These are phyloP conservation scores for Fistulinella cinereoalba DNA, from an alignment of 1,284 basidiomycete genomes.

Conservation along the genomic window DNA sequence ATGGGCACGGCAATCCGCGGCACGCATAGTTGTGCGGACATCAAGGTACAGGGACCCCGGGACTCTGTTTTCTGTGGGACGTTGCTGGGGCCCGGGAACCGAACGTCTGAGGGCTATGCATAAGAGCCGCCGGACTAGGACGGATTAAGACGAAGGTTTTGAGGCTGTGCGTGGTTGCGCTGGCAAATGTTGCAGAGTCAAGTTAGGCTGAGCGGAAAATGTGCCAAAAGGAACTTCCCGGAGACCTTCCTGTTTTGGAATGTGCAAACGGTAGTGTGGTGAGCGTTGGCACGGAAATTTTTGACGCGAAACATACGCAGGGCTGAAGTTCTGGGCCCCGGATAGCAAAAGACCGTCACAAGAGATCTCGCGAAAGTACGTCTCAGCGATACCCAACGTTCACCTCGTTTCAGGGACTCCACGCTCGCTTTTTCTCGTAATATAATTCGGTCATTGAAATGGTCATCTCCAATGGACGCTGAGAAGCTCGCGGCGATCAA, in stretches of 20 bases:
- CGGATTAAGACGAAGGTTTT: not conserved
- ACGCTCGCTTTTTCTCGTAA: constrained; percentile 33
- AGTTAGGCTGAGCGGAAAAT: not conserved
- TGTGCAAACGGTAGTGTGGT: not conserved
- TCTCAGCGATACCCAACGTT: constrained; percentile 11
- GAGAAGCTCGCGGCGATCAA: constrained; percentile 46
- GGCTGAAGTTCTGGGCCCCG: constrained; percentile 5
- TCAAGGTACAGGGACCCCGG: constrained; percentile 24
- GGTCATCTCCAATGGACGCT: constrained; percentile 33
- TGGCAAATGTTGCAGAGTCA: not conserved
- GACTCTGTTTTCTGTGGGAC: constrained; percentile 4
- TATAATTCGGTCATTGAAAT: constrained; percentile 31
- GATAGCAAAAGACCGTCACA: constrained; percentile 11
- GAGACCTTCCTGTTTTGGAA: constrained; percentile 10
- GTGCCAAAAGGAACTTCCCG: not conserved
- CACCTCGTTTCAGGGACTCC: constrained; percentile 34
- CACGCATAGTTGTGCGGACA: constrained; percentile 26
- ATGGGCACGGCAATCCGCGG: constrained; percentile 26
- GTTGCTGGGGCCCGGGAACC: constrained; percentile 2
- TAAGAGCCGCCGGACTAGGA: no score
- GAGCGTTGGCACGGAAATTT: not conserved
- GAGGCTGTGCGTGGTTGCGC: not conserved
- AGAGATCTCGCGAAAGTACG: constrained; percentile 12
- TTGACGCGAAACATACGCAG: constrained; percentile 10
- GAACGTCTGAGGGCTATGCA: no score